phyloP scores from a whole-genome alignment of 768 basidiomycete species.

The Auriscalpium vulgare region DNA sequence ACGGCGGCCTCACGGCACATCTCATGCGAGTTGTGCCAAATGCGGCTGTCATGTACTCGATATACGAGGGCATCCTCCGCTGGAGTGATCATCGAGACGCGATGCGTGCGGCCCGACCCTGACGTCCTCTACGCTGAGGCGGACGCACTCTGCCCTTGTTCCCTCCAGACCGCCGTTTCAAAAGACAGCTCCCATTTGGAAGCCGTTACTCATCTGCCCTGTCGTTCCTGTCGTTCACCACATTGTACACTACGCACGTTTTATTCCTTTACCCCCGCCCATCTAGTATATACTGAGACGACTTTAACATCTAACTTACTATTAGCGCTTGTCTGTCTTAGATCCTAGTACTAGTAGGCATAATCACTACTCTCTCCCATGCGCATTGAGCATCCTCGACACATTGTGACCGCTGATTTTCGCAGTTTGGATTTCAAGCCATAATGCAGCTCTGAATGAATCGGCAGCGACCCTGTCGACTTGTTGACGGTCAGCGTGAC shows the following conservation, averaged over 20 bases:
- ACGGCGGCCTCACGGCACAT: slow-evolving; percentile 91
- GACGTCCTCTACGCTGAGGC: neutral
- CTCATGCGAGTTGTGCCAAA: slow-evolving; percentile 97
- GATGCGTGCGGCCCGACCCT: neutral
- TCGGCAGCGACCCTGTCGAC: too few relatives aligned
- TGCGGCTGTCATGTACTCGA: slow-evolving; percentile 93
- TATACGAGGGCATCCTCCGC: slow-evolving; percentile 79
- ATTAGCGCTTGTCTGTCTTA: neutral
- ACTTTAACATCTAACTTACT: too few relatives aligned
- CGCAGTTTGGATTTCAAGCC: too few relatives aligned
- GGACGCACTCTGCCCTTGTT: too few relatives aligned
- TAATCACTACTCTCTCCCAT: neutral
- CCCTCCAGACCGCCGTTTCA: too few relatives aligned
- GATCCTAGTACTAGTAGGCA: neutral
- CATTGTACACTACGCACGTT: neutral
- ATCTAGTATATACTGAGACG: neutral
- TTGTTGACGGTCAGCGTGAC: too few relatives aligned
- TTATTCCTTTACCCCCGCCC: neutral
- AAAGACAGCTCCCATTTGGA: too few relatives aligned
- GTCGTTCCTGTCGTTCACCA: neutral
- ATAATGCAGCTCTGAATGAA: too few relatives aligned
- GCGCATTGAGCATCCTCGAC: neutral
- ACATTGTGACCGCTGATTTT: too few relatives aligned
- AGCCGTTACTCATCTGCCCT: neutral
- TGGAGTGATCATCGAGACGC: slow-evolving; percentile 30